Base-by-base conservation (phyloP, 352 stramenopile genomes). In the Peronospora destructor region DNA sequence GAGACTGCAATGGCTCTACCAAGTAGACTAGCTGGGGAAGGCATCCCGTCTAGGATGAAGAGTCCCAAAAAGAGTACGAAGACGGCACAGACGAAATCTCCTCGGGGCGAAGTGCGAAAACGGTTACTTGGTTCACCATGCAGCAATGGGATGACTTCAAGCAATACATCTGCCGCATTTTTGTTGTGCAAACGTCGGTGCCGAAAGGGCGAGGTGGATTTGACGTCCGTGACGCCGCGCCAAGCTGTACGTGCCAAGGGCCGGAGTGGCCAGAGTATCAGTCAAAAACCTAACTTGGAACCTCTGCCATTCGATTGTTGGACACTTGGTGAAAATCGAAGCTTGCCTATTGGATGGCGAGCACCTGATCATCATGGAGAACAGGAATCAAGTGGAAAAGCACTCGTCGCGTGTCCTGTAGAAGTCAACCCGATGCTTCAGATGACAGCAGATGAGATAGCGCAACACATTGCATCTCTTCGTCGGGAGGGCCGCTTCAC, bases 391-490 rank as follows among this genome's bases (percentile, higher is more conserved):
- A 39, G 28, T 34, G 26, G 34, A 41, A 4, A n/a, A 41, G 13
- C 50, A 37, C 13, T 19, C 44, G 1, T 21, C 2, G 35, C 47
- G 16, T 8, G 29, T 28, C 50, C 43, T 33, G 45, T 72, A 26
- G 57, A 65, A 45, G 68, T 84, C 11, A 68, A 82, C 41, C 78
- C 78, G 23, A 66, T 89, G 42, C 38, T 66, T 16, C 69, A 67
- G 26, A 87, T 91, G 79, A 73, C 79, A 21, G 51, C 60, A 7
- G 50, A 64, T 19, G 67, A 87, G 47, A 64, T 93, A 6, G 54
- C 60, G 21, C 59, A 74, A 23, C 77, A 87, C 47, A 85, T 93
- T 45, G 71, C 64, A 25, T 84, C 79, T 14, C 66, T 91, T 36
- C 75, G 66, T 33, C 67, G 66, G 12, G 79, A 93, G 21, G 74